Conservation (phyloP, 805 yeast genomes). For the Zygotorulaspora florentina region DNA sequence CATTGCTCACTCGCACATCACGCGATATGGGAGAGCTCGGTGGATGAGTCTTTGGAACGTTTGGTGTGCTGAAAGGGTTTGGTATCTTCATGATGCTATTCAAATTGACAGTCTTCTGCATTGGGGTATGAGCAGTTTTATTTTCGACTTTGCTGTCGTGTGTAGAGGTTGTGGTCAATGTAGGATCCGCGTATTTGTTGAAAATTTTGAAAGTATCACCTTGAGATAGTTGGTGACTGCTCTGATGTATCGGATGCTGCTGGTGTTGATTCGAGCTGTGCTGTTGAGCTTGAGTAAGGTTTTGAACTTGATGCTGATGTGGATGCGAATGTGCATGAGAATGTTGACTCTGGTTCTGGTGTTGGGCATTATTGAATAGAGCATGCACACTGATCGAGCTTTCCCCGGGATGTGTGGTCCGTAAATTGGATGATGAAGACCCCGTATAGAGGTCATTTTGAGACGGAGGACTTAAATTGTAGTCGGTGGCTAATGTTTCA, state of each 20-base stretch:
- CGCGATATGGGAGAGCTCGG: constrained; percentile 7
- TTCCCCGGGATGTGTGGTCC: not conserved
- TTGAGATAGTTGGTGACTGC: constrained; percentile 2
- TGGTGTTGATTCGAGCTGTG: constrained; percentile 1
- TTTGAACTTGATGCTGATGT: not conserved
- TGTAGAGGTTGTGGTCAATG: constrained; percentile 31
- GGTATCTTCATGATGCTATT: constrained; percentile 22
- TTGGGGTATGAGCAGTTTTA: constrained; percentile 13
- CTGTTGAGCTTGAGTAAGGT: not conserved
- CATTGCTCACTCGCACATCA: constrained; percentile 17
- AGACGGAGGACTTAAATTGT: constrained; percentile 1
- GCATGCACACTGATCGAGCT: not conserved
- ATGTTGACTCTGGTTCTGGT: constrained; percentile 1
- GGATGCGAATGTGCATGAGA: constrained; percentile 1
- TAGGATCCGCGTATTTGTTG: constrained; percentile 35
- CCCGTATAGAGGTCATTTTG: not conserved
- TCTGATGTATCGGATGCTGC: constrained; percentile 2
- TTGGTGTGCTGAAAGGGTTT: constrained; percentile 14
- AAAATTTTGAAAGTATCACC: constrained; percentile 15
- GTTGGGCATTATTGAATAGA: not conserved
- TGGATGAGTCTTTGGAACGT: not conserved
- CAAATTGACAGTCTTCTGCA: constrained; percentile 28
- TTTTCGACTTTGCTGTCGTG: constrained; percentile 3
- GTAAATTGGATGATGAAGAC: not conserved
- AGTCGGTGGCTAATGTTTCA: constrained; percentile 3